Base-by-base conservation (phyloP, 257 asterid genomes). In the Nicotiana knightiana region DNA sequence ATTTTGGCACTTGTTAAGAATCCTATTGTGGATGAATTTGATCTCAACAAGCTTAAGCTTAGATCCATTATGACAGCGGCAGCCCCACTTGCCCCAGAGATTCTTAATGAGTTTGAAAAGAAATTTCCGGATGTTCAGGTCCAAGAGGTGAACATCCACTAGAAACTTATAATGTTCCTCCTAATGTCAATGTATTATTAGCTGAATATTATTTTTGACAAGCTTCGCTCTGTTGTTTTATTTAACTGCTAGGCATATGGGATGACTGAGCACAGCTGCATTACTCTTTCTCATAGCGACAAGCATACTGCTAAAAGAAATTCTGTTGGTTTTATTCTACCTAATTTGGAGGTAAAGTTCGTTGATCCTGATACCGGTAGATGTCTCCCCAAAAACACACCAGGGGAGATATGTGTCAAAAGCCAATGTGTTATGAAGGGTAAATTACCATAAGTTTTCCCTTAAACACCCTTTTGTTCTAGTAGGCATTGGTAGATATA, bases 351-450 rank as follows among this genome's bases (percentile, higher is more conserved):
- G 82, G 96, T 96, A 30, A 94, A 94, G 81, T 96, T 96, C 46
- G 71, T 91, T 6, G 94, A 94, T 87, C 98, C 98, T 1, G 95
- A 94, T 63, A 88, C 92, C 0, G 93, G 94, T 17, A 32, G 10
- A 12, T 91, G 97, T 33, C 92, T 94, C 67, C 96, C 95, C 13
- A 76, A 82, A 76, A 94, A 96, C 88, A 81, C 93, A 39, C 93
- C 91, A 0, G 97, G 99, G 4, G 99, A 96, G 87, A 90, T 94
- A 65, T 96, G 98, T 68, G 99, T 94, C 64, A 82, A 94, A 84
- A 96, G 98, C 91, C 96, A 91, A 82, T 95, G 97, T 81, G 98
- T 96, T 39, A 96, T 93, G 97, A 91, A 91, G 90, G 99, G 98
- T 90, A 63, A 32, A 3, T 37, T 3, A 66, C 17, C 28, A 4